Evolutionary conservation across 2,329 filamentous ascomycete species (phyloP).

Genomic region (Dothiorella sarmentorum): DNA sequence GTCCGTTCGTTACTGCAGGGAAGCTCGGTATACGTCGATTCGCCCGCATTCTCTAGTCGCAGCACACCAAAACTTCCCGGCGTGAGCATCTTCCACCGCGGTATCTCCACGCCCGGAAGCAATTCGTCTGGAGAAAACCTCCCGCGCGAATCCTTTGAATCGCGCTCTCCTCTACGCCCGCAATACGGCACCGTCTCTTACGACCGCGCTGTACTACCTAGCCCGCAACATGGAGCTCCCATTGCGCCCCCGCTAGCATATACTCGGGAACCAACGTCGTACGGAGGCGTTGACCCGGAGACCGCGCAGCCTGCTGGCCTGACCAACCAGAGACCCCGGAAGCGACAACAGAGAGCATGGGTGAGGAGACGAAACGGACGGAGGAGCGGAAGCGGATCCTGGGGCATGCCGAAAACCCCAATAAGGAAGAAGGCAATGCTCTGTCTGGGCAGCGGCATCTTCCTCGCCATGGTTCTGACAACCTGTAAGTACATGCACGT

Average conservation of each 20-base stretch:
- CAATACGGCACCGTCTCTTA: not conserved
- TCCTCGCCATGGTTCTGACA: constrained; percentile 47
- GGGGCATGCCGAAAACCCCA: not conserved
- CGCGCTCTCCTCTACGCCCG: not conserved
- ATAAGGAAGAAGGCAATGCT: constrained; percentile 11
- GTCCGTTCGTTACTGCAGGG: constrained; percentile 3
- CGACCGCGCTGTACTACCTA: not conserved
- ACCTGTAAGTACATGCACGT: not conserved
- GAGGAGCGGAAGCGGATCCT: not conserved
- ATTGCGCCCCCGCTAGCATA: not conserved
- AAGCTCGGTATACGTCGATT: not conserved
- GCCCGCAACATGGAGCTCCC: not conserved
- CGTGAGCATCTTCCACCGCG: not conserved
- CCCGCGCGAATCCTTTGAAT: not conserved
- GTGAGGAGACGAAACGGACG: constrained; percentile 12
- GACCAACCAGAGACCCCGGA: constrained; percentile 2
- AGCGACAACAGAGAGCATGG: not conserved
- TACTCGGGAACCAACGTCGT: not conserved
- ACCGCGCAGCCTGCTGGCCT: constrained; percentile 4
- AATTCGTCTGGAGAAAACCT: not conserved
- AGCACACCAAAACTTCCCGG: not conserved
- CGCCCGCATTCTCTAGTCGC: not conserved
- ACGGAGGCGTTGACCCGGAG: constrained; percentile 16
- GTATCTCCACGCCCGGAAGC: not conserved
- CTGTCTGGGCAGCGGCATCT: constrained; percentile 63